Base-by-base conservation (phyloP, 148 eudicot species). In the Rhododendron vialii region DNA sequence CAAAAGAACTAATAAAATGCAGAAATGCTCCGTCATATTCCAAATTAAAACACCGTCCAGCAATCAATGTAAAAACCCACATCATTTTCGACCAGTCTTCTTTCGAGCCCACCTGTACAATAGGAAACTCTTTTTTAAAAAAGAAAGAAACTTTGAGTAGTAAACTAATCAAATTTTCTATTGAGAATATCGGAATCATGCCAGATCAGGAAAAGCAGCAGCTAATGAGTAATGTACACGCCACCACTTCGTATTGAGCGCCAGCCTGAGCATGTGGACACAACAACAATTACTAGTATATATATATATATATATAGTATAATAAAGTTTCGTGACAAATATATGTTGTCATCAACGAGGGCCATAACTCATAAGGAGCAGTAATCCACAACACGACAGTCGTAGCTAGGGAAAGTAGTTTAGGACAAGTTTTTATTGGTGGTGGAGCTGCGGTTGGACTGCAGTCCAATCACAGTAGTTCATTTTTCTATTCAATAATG, bases 401-500 rank as follows among this genome's bases (percentile, higher is more conserved):
- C 3, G 73, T 14, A 5, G 43, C 43, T 41, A 59, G 24, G n/a
- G 65, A 20, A 22, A 30, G 30, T 59, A 59, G 65, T 59, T 59
- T 18, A 59, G 17, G 3, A 59, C 43, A 41, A 41, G 43, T 41
- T 59, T 59, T 55, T 55, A 17, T 13, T 4, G 17, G 61, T 15
- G 59, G 55, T 30, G 30, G 30, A 30, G 30, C 30, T 30, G 30
- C 30, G 30, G 30, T 30, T 30, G 30, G 30, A 30, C 30, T 30
- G 15, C 4, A 0, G n/a, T 20, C 0, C 7, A 41, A 41, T 41
- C 7, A 5, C 7, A 41, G 7, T 41, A 7, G 7, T 41, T 41
- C 0, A 41, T 41, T 5, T 41, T 41, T 41, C 0, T 0, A 41
- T 41, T 41, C 0, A 41, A 41, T 0, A 1, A 0, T 41, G 0